phyloP scores from a whole-genome alignment of 768 basidiomycete genomes.

The Pholiota microspora region DNA sequence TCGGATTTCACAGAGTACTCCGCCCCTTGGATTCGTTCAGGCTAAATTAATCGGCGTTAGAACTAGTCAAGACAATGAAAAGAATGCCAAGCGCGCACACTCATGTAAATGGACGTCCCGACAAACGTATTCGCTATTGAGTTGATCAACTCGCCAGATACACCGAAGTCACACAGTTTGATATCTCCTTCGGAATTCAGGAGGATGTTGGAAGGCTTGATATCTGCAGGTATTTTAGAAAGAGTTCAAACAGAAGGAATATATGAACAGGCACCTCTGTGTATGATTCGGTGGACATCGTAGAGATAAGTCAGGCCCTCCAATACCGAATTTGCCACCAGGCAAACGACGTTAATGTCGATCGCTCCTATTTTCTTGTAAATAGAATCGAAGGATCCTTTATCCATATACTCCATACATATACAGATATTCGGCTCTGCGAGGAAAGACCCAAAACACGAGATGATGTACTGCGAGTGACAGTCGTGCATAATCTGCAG shows the following conservation, averaged over 20 bases:
- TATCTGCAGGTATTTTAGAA: constrained; percentile 53
- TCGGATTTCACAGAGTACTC: constrained; percentile 99
- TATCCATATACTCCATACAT: constrained; percentile 97
- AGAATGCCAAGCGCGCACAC: constrained; percentile 52
- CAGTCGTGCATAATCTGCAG: constrained; percentile 99
- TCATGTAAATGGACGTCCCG: constrained; percentile 99
- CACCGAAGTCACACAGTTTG: constrained; percentile 99
- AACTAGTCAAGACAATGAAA: not conserved
- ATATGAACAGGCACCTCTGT: constrained; percentile 69
- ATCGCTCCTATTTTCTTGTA: constrained; percentile 94
- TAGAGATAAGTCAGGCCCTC: constrained; percentile 96
- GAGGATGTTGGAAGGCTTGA: constrained; percentile 98
- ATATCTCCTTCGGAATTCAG: constrained; percentile 93
- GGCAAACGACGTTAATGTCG: constrained; percentile 88
- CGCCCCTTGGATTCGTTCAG: constrained; percentile 98
- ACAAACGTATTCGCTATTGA: constrained; percentile 99
- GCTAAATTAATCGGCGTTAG: constrained; percentile 46
- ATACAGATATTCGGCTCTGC: constrained; percentile 98
- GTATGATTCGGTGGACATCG: constrained; percentile 95
- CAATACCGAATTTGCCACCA: constrained; percentile 90
- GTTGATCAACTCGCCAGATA: constrained; percentile 98
- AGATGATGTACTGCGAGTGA: constrained; percentile 89
- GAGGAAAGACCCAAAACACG: constrained; percentile 95
- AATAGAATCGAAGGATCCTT: constrained; percentile 89
- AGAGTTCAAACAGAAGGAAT: not conserved